Evolutionary conservation across 1,139 yeast species (phyloP).

Genomic region (Yarrowia galli): DNA sequence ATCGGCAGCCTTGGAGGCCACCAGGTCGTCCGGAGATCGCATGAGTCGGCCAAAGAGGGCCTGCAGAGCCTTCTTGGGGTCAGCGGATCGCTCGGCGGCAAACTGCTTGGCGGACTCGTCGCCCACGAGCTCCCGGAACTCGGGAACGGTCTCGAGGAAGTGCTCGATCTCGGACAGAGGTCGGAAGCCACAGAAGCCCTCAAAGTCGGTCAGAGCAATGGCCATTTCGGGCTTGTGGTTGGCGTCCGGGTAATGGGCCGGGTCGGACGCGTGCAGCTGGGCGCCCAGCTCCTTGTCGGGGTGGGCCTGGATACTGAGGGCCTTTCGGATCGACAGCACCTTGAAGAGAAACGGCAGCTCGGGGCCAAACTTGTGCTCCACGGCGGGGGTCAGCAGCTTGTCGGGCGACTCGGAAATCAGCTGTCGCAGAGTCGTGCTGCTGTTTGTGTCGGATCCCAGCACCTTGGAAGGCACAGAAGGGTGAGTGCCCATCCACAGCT

Average conservation of each 20-base stretch:
- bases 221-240: conserved; percentile 99
- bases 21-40: conserved; percentile 74
- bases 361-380: conserved; percentile 72
- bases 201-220: conserved; percentile 91
- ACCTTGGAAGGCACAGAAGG: conserved; percentile 86
- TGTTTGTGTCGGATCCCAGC: conserved; percentile 52
- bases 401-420: conserved; percentile 66
- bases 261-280: conserved; percentile 78
- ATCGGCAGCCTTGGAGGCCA: conserved; percentile 61
- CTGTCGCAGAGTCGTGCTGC: conserved; percentile 62
- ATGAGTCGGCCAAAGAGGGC: conserved; percentile 79
- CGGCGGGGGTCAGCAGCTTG: conserved; percentile 59
- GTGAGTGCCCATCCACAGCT: conserved; percentile 98
- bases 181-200: conserved; percentile 97
- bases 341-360: conserved; percentile 91
- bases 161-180: conserved; percentile 79
- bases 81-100: conserved; percentile 48
- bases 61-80: conserved; percentile 72
- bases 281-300: conserved; percentile 90
- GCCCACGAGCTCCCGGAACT: conserved; percentile 75
- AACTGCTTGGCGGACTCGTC: conserved; percentile 62
- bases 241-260: conserved; percentile 94
- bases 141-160: conserved; percentile 75
- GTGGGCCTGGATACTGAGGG: conserved; percentile 94
- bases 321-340: conserved; percentile 90